Evolutionary conservation across 2,329 filamentous ascomycete genomes (phyloP).

Genomic region (Colletotrichum sp.): DNA sequence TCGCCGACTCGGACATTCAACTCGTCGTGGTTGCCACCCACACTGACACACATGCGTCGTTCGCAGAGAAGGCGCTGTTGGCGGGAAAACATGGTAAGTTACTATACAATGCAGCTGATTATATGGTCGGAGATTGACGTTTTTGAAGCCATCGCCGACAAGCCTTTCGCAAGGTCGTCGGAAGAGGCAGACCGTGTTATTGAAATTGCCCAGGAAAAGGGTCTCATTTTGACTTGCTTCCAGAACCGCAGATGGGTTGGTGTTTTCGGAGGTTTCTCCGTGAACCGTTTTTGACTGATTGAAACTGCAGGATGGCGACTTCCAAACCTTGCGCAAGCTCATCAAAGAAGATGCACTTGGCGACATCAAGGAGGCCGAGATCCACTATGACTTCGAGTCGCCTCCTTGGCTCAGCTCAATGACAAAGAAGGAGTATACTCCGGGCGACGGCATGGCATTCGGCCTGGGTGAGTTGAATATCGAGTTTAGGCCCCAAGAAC

Average conservation of each 20-base stretch:
- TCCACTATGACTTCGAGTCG: slow-evolving; percentile 65
- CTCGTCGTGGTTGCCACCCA: slow-evolving; percentile 67
- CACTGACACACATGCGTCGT: slow-evolving; percentile 52
- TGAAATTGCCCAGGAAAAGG: slow-evolving; percentile 48
- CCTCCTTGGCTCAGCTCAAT: slow-evolving; percentile 41
- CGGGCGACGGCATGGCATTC: slow-evolving; percentile 46
- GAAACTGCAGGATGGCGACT: slow-evolving; percentile 57
- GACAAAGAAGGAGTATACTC: slow-evolving; percentile 35
- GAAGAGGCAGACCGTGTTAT: slow-evolving; percentile 62
- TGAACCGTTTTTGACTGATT: too few relatives aligned
- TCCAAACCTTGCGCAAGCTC: slow-evolving; percentile 63
- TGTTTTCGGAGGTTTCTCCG: too few relatives aligned
- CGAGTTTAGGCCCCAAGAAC: slow-evolving; percentile 41
- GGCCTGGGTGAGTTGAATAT: slow-evolving; percentile 41
- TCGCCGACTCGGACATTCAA: slow-evolving; percentile 62
- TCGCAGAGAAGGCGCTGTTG: slow-evolving; percentile 60
- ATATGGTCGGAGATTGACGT: neutral
- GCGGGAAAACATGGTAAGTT: slow-evolving; percentile 60
- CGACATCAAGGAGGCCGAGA: slow-evolving; percentile 67
- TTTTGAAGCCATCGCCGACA: slow-evolving; percentile 63
- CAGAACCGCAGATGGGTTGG: slow-evolving; percentile 39
- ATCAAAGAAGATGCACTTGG: slow-evolving; percentile 59
- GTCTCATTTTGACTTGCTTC: slow-evolving; percentile 55
- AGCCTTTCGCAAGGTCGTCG: slow-evolving; percentile 67
- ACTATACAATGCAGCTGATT: neutral